Evolutionary conservation across 352 stramenopile species (phyloP).

Genomic region (Phytopythium montanum): DNA sequence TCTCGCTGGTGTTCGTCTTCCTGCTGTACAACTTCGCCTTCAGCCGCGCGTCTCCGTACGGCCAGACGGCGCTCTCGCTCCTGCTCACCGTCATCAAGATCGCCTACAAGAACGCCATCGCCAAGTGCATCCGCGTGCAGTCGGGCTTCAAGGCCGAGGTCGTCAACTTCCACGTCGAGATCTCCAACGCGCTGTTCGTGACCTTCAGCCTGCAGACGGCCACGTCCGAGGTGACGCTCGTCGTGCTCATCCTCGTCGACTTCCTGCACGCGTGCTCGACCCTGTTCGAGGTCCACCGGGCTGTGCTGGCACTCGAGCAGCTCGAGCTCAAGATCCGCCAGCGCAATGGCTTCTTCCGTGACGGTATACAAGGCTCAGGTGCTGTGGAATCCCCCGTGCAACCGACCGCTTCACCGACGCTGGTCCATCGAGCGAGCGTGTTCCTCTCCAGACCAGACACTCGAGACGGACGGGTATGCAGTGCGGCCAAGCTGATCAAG

Average conservation of each 20-base stretch:
- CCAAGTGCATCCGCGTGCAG: slow-evolving; percentile 12
- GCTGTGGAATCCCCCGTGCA: too few relatives aligned
- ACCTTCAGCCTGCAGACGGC: slow-evolving; percentile 38
- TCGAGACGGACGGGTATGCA: background rate
- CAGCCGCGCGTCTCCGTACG: slow-evolving; percentile 2
- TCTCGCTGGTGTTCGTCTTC: slow-evolving; percentile 16
- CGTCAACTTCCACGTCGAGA: slow-evolving; percentile 42
- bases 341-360: too few relatives aligned
- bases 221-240: slow-evolving; percentile 20
- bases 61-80: slow-evolving; percentile 16
- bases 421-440: background rate
- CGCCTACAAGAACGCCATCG: slow-evolving; percentile 27
- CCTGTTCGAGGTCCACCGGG: slow-evolving; percentile 11
- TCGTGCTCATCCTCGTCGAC: slow-evolving; percentile 21
- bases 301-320: slow-evolving; percentile 5
- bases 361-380: too few relatives aligned
- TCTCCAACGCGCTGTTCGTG: slow-evolving; percentile 41
- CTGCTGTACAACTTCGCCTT: slow-evolving; percentile 21
- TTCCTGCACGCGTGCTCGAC: slow-evolving; percentile 11
- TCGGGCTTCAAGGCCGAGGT: slow-evolving; percentile 22
- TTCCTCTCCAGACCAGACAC: background rate
- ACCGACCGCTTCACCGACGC: background rate
- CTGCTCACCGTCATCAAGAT: slow-evolving; percentile 30
- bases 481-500: background rate
- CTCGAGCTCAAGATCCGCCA: background rate